Conservation (phyloP, 257 asterid species). For the Solanum lignicaule region DNA sequence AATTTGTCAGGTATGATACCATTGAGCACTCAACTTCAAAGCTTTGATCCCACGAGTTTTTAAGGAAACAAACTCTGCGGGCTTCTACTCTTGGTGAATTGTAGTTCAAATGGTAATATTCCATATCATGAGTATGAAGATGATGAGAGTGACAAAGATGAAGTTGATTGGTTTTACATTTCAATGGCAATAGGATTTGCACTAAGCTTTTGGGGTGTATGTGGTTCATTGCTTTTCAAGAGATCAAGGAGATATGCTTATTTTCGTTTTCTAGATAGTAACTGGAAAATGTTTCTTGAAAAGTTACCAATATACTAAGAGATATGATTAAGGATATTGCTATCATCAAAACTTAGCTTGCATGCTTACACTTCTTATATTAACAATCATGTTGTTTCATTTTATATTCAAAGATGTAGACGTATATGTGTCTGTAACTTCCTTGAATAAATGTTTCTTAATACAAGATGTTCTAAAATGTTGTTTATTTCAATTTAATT, state of each 20-base stretch:
- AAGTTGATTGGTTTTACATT: conserved; percentile 4
- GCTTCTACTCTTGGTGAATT: neutral
- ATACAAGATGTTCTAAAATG: neutral
- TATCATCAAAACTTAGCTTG: neutral
- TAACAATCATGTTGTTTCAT: neutral
- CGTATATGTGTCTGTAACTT: too few species aligned
- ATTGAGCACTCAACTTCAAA: conserved; percentile 2
- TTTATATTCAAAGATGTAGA: neutral
- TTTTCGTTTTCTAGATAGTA: neutral
- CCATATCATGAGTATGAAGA: neutral
- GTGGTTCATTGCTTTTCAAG: neutral
- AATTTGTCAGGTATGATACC: conserved; percentile 6
- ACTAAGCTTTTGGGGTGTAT: neutral
- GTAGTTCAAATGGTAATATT: neutral
- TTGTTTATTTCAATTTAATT: neutral
- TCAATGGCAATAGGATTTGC: conserved; percentile 11
- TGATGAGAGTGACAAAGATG: neutral
- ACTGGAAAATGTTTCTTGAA: neutral
- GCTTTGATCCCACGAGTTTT: neutral
- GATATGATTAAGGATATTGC: neutral
- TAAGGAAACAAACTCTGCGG: neutral
- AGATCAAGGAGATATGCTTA: neutral
- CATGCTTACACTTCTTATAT: neutral
- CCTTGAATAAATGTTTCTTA: too few species aligned
- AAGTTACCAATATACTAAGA: neutral